These are phyloP conservation scores for Claviceps pusilla DNA, from an alignment of 2,329 filamentous ascomycete species.

Conservation along the genomic window DNA sequence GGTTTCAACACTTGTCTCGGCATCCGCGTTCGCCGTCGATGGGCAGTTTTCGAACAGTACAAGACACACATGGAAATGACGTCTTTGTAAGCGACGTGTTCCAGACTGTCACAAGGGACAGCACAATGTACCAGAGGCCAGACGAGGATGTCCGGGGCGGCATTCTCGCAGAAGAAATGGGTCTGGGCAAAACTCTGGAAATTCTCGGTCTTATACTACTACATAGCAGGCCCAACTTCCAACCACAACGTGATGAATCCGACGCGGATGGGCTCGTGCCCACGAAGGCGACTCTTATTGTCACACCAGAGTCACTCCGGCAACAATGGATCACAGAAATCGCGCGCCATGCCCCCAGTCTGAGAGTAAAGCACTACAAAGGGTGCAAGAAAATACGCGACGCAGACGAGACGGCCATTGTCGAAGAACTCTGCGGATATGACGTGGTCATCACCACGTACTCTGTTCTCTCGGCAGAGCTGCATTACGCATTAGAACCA, in stretches of 20 bases:
- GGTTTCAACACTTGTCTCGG: slow-evolving; percentile 9
- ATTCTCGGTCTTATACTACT: slow-evolving; percentile 54
- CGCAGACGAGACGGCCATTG: slow-evolving; percentile 23
- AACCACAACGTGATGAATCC: slow-evolving; percentile 14
- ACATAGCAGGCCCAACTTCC: slow-evolving; percentile 24
- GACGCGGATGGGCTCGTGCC: slow-evolving; percentile 27
- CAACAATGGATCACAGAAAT: slow-evolving; percentile 50
- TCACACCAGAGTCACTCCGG: slow-evolving; percentile 40
- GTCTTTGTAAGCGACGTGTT: slow-evolving; percentile 50
- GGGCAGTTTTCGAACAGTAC: slow-evolving; percentile 18
- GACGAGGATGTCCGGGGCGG: slow-evolving; percentile 38
- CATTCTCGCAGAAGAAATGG: slow-evolving; percentile 70
- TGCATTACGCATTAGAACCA: slow-evolving; percentile 58
- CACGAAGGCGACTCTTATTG: slow-evolving; percentile 44
- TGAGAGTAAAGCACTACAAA: slow-evolving; percentile 41
- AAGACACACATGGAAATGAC: slow-evolving; percentile 18
- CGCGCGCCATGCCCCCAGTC: slow-evolving; percentile 38
- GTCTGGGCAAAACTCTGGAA: slow-evolving; percentile 67
- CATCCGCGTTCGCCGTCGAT: slow-evolving; percentile 2
- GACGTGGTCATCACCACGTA: slow-evolving; percentile 53
- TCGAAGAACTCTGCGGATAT: slow-evolving; percentile 31
- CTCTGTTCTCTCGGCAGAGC: slow-evolving; percentile 58
- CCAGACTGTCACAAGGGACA: slow-evolving; percentile 39
- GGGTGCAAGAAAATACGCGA: slow-evolving; percentile 27
- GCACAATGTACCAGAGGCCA: slow-evolving; percentile 25